These are phyloP conservation scores for Neurospora sp. DNA, from an alignment of 495 filamentous ascomycete genomes.

Conservation along the genomic window DNA sequence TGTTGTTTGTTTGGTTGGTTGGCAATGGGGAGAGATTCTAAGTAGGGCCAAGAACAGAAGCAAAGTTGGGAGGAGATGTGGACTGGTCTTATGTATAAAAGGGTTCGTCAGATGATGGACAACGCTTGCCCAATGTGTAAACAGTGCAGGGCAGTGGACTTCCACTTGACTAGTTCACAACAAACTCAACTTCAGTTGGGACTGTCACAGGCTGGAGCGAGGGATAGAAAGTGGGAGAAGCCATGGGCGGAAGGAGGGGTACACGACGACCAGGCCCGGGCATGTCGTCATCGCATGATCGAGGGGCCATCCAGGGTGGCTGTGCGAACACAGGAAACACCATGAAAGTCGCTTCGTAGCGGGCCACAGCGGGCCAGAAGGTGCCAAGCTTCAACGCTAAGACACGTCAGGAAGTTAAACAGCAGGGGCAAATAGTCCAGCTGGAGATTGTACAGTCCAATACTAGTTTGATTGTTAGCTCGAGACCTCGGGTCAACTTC, in stretches of 20 bases:
- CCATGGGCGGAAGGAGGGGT: constrained; percentile 2
- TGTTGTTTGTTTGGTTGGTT: neutral
- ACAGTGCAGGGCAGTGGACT: neutral
- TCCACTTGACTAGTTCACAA: neutral
- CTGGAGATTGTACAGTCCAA: neutral
- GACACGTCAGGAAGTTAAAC: neutral
- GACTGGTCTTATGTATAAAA: neutral
- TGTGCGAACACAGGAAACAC: constrained; percentile 1
- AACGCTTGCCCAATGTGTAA: neutral
- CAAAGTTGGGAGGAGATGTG: neutral
- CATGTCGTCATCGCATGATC: constrained; percentile 23
- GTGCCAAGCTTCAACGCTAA: neutral
- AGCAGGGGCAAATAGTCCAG: neutral
- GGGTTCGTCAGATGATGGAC: neutral
- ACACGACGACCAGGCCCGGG: constrained; percentile 1
- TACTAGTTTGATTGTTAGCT: too few species aligned
- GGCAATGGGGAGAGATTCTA: neutral
- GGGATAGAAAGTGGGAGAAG: neutral
- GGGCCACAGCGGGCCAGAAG: neutral
- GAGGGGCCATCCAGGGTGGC: constrained; percentile 9
- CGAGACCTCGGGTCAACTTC: too few species aligned
- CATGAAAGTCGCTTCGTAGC: neutral
- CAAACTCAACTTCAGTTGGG: neutral
- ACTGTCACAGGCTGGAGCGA: neutral
- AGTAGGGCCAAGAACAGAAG: neutral